A percentile compares a stretch with the other conserved stretches of the same genome.
These are phyloP conservation scores for Geotrichum candidum DNA, from an alignment of 1,139 yeast genomes.

Conservation along the genomic window DNA sequence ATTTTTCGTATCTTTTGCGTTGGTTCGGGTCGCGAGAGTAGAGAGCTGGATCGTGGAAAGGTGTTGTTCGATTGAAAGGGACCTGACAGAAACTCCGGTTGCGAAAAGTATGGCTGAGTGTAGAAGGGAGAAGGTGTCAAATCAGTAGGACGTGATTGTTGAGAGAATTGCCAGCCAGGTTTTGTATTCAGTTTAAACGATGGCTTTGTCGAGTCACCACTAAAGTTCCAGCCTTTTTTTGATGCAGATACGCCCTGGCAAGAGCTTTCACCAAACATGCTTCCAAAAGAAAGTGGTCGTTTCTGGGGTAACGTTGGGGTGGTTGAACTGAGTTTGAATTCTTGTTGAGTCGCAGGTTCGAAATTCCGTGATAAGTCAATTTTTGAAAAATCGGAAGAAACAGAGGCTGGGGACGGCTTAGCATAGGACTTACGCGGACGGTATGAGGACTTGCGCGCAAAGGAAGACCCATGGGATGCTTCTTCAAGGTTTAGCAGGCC, in stretches of 20 bases:
- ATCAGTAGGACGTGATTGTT: neutral
- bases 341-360: conserved; percentile 5
- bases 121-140: conserved; percentile 14
- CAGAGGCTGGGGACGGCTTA: conserved; percentile 9
- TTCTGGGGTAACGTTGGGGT: conserved; percentile 7
- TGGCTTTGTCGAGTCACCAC: conserved; percentile 1
- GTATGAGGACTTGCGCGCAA: conserved; percentile 12
- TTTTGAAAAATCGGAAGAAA: conserved; percentile 17
- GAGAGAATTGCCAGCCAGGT: neutral
- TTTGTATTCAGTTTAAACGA: neutral
- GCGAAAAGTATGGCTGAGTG: conserved; percentile 15
- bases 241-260: conserved; percentile 3
- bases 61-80: neutral
- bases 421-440: conserved; percentile 10
- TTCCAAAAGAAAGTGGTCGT: conserved; percentile 11
- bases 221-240: conserved; percentile 11
- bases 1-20: conserved; percentile 11
- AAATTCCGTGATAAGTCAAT: neutral
- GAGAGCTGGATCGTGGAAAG: neutral
- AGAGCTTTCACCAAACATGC: neutral
- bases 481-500: conserved; percentile 39
- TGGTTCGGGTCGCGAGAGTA: conserved; percentile 7
- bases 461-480: conserved; percentile 31
- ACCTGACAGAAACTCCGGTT: conserved; percentile 8
- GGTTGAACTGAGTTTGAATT: conserved; percentile 4